These are phyloP conservation scores for Adenanthera pavonina DNA, from an alignment of 306 rosid genomes.

Conservation along the genomic window DNA sequence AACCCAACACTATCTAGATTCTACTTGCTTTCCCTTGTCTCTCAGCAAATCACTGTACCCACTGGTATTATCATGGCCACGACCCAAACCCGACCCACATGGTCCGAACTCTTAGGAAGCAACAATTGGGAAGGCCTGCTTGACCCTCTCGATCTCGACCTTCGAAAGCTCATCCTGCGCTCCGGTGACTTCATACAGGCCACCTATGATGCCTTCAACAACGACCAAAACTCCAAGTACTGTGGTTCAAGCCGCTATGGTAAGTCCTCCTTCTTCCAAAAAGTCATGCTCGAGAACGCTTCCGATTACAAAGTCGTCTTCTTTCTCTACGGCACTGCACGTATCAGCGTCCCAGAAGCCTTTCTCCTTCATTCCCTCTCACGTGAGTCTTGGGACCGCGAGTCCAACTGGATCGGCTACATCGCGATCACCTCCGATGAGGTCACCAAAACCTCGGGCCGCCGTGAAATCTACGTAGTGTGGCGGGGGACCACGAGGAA, in stretches of 20 bases:
- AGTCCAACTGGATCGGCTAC: constrained; percentile 80
- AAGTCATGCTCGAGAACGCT: constrained; percentile 58
- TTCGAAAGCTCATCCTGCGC: constrained; percentile 68
- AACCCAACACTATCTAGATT: not conserved
- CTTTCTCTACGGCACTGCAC: constrained; percentile 78
- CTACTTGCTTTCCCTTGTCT: not conserved
- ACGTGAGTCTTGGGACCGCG: constrained; percentile 74
- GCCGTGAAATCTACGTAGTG: constrained; percentile 64
- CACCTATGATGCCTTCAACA: constrained; percentile 79
- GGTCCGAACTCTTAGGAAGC: constrained; percentile 59
- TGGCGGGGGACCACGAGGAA: constrained; percentile 72
- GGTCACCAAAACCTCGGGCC: constrained; percentile 40
- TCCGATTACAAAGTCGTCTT: constrained; percentile 49
- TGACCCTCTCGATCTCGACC: constrained; percentile 55
- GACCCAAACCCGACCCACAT: constrained; percentile 28
- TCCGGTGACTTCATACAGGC: constrained; percentile 74
- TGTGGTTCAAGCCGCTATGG: constrained; percentile 75
- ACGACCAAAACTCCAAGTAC: constrained; percentile 66
- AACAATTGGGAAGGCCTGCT: constrained; percentile 61
- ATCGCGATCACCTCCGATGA: constrained; percentile 62
- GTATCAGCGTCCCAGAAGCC: constrained; percentile 58
- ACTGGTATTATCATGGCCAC: not conserved
- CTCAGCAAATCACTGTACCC: not conserved
- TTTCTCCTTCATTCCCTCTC: constrained; percentile 63
- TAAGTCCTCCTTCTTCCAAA: constrained; percentile 60